Evolutionary conservation across 257 asterid genomes (phyloP), one percentile per base, ranked within the genome.

Genomic region (Salvia hispanica): DNA sequence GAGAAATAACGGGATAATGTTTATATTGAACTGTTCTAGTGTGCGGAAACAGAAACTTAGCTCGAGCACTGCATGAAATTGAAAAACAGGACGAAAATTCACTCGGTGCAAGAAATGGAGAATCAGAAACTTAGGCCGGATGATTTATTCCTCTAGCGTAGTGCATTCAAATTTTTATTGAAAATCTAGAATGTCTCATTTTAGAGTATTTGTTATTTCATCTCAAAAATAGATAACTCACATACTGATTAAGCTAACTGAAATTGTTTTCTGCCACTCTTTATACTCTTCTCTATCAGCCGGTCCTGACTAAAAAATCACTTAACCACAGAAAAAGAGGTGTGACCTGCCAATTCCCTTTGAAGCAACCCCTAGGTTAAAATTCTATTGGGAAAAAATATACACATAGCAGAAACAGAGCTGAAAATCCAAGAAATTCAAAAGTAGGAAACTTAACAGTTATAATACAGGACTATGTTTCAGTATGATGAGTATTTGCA

Each of bases 141-240:
- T 3, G 7, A 0, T 12, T 18, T 15, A 9, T 39, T 53, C 52
- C 31, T 12, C 21, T 18, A 18, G 21, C 1, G 21, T 18, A 18
- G 21, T 18, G 40, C 9, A 28, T 28, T 28, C 58, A 53, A 28
- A 12, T 21, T n/a, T 46, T 46, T 12, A 36, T 9, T 16, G 51
- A 18, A 34, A 10, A 14, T 58, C 25, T 47, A 47, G 42, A 44
- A 44, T 62, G 44, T 37, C 44, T 15, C 46, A n/a, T n/a, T n/a
- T 44, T 63, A 52, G 34, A 43, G 52, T 46, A 34, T 36, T 53
- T 74, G 61, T 13, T 44, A 43, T 43, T 52, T 43, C 59, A 45
- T 62, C 66, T 21, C 4, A n/a, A 45, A 28, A 21, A 7, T 74
- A 69, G 34, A 56, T 37, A 13, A 62, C 59, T 31, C 53, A 61